These are phyloP conservation scores for Noccaea caerulescens DNA, from an alignment of 345 rosid species.

Conservation along the genomic window DNA sequence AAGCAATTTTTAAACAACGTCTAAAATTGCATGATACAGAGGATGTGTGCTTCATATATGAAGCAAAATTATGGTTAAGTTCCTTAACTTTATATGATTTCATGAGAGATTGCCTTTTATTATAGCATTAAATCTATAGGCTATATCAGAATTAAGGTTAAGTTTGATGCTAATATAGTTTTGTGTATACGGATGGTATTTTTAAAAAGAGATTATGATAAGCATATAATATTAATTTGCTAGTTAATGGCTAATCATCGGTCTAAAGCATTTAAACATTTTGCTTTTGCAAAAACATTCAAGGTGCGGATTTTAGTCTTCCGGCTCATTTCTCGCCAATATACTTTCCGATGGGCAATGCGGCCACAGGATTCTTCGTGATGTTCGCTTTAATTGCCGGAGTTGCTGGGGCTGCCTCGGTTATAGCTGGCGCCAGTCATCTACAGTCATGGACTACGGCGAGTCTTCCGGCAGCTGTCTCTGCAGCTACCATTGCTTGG, in stretches of 20 bases:
- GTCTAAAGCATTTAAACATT: neutral
- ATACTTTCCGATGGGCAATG: constrained; percentile 92
- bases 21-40: neutral
- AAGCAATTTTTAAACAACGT: neutral
- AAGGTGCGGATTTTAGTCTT: constrained; percentile 72
- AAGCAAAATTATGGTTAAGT: neutral
- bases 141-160: no score
- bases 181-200: no score
- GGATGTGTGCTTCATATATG: neutral
- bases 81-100: neutral
- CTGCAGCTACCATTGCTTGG: constrained; percentile 83
- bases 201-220: no score
- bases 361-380: constrained; percentile 94
- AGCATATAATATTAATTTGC: no score
- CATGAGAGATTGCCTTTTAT: neutral
- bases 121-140: no score
- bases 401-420: constrained; percentile 84
- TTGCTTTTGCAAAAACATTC: neutral
- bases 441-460: constrained; percentile 61
- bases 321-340: constrained; percentile 95
- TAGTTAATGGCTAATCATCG: no score
- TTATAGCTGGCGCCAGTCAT: constrained; percentile 67
- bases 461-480: constrained; percentile 76
- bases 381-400: constrained; percentile 81
- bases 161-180: no score